Conservation (phyloP, 1,139 yeast species). For the Kurtzmaniella quercitrusa region DNA sequence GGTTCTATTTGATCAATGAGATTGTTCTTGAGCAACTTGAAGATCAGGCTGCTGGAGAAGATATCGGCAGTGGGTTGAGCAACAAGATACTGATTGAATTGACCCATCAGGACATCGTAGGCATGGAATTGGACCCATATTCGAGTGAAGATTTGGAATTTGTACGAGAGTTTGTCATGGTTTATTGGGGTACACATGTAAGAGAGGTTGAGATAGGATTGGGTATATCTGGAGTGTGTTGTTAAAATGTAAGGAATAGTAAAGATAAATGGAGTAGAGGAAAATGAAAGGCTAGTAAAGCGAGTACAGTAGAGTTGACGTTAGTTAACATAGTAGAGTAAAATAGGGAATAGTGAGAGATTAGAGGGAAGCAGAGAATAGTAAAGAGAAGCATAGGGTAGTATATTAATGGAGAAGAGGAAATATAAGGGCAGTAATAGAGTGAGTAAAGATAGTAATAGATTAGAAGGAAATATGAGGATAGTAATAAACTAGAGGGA, state of each 20-base stretch:
- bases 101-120: conserved; percentile 54
- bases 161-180: conserved; percentile 45
- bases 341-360: too few species aligned
- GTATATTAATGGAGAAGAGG: too few species aligned
- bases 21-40: conserved; percentile 29
- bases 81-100: conserved; percentile 30
- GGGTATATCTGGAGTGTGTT: conserved; percentile 29
- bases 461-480: not conserved
- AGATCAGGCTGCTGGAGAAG: conserved; percentile 9
- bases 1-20: conserved; percentile 37
- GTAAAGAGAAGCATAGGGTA: too few species aligned
- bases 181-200: conserved; percentile 50
- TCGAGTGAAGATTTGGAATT: conserved; percentile 54
- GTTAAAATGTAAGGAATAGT: conserved; percentile 9
- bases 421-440: too few species aligned
- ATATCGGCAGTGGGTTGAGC: conserved; percentile 7
- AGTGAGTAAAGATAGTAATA: too few species aligned
- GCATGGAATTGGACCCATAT: conserved; percentile 76
- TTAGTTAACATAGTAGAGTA: too few species aligned
- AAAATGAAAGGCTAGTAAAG: too few species aligned
- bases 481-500: too few species aligned
- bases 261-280: not conserved
- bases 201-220: conserved; percentile 30
- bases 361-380: too few species aligned
- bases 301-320: too few species aligned